These are phyloP conservation scores for Fagopyrum homotropicum DNA, from an alignment of 148 eudicot species.

Conservation along the genomic window DNA sequence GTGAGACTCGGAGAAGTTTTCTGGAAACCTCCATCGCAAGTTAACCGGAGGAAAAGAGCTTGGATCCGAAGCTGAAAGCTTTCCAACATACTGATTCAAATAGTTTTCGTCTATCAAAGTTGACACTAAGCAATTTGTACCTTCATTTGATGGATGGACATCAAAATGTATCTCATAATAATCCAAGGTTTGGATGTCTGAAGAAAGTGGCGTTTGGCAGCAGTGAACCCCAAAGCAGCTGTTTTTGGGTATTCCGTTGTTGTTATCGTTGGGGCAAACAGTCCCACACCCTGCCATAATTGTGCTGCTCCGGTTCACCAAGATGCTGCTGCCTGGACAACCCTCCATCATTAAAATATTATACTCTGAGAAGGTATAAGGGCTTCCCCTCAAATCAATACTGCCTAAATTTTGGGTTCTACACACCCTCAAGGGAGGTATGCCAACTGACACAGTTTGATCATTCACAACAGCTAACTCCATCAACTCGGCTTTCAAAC, in stretches of 20 bases:
- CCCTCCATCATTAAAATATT: not conserved
- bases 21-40: too few species aligned
- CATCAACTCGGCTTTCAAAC: not conserved
- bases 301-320: not conserved
- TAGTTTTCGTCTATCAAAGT: too few species aligned
- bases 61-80: not conserved
- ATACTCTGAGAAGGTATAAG: not conserved
- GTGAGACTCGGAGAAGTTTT: not conserved
- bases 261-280: not conserved
- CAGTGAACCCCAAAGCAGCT: not conserved
- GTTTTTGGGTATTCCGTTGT: not conserved
- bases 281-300: slow-evolving; percentile 1
- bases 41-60: not conserved
- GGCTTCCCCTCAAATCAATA: not conserved
- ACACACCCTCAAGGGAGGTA: not conserved
- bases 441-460: not conserved
- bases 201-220: not conserved
- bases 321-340: not conserved
- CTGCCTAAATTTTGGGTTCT: not conserved
- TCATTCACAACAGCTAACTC: not conserved
- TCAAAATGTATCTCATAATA: too few species aligned
- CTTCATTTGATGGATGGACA: not conserved
- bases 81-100: not conserved
- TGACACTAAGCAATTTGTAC: not conserved
- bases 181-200: too few species aligned